These are phyloP conservation scores for Candida montana DNA, from an alignment of 805 yeast species.

Conservation along the genomic window DNA sequence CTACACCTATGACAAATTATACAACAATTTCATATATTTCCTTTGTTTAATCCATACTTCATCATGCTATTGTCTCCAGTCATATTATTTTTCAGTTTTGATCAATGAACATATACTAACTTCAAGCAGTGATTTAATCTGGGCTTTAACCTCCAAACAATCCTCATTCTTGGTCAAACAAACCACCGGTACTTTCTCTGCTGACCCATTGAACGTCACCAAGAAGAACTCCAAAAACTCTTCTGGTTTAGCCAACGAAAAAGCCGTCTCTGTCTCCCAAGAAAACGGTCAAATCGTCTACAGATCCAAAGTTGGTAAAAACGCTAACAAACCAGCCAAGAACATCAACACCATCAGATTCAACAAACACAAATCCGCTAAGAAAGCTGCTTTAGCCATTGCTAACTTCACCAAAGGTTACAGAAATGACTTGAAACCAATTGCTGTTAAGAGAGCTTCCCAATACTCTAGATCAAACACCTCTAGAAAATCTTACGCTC, in stretches of 20 bases:
- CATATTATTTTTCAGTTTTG: too few species aligned
- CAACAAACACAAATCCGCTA: slow-evolving; percentile 38
- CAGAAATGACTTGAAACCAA: slow-evolving; percentile 44
- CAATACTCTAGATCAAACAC: slow-evolving; percentile 35
- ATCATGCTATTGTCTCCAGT: too few species aligned
- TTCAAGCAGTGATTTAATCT: slow-evolving; percentile 40
- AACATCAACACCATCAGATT: slow-evolving; percentile 31
- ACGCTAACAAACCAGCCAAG: slow-evolving; percentile 44
- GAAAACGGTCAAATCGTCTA: slow-evolving; percentile 36
- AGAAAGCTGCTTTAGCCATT: slow-evolving; percentile 40
- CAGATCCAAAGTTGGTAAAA: slow-evolving; percentile 38
- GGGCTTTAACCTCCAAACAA: slow-evolving; percentile 46
- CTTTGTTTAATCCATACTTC: too few species aligned
- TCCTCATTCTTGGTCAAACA: slow-evolving; percentile 44
- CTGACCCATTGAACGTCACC: slow-evolving; percentile 45
- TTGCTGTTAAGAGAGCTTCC: slow-evolving; percentile 44
- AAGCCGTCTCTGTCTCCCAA: slow-evolving; percentile 42
- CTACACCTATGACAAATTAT: too few species aligned
- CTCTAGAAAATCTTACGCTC: slow-evolving; percentile 31
- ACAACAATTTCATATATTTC: too few species aligned
- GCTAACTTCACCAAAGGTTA: slow-evolving; percentile 40
- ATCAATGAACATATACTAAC: slow-evolving; percentile 22
- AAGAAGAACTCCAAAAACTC: slow-evolving; percentile 41
- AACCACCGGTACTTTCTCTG: slow-evolving; percentile 37
- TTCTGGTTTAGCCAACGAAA: slow-evolving; percentile 44